Percentiles rank a stretch among this genome's conserved stretches.
phyloP scores from a whole-genome alignment of 148 eudicot genomes.

The Cornus controversa region DNA sequence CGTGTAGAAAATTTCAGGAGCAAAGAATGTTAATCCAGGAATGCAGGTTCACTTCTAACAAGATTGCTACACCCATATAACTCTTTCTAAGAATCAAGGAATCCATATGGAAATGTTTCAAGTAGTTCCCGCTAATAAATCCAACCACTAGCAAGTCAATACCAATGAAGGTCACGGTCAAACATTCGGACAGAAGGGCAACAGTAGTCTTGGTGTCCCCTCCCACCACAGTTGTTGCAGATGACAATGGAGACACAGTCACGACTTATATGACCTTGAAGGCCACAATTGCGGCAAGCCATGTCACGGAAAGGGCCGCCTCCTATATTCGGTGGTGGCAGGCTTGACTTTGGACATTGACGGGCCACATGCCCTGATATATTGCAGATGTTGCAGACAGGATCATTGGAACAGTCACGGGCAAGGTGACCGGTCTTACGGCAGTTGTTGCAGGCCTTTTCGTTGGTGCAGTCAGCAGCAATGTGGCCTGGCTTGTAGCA shows the following conservation, averaged over 20 bases:
- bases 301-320: slow-evolving; percentile 40
- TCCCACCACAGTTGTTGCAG: slow-evolving; percentile 52
- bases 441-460: slow-evolving; percentile 65
- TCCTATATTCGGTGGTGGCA: slow-evolving; percentile 13
- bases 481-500: slow-evolving; percentile 57
- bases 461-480: slow-evolving; percentile 50
- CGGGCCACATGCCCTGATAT: slow-evolving; percentile 53
- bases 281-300: slow-evolving; percentile 42
- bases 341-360: slow-evolving; percentile 42
- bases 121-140: neutral
- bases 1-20: no score
- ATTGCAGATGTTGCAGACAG: slow-evolving; percentile 49
- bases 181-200: slow-evolving; percentile 44
- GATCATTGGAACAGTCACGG: slow-evolving; percentile 50
- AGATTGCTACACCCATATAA: no score
- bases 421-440: slow-evolving; percentile 51
- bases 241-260: slow-evolving; percentile 44
- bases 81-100: neutral
- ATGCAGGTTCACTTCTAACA: no score
- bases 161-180: slow-evolving; percentile 32
- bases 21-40: no score
- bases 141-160: slow-evolving; percentile 9
- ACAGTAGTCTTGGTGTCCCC: slow-evolving; percentile 43
- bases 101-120: neutral
- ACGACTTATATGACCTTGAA: slow-evolving; percentile 44